Conservation (phyloP, 2,329 filamentous ascomycete species). For the Pezicula carpinea region DNA sequence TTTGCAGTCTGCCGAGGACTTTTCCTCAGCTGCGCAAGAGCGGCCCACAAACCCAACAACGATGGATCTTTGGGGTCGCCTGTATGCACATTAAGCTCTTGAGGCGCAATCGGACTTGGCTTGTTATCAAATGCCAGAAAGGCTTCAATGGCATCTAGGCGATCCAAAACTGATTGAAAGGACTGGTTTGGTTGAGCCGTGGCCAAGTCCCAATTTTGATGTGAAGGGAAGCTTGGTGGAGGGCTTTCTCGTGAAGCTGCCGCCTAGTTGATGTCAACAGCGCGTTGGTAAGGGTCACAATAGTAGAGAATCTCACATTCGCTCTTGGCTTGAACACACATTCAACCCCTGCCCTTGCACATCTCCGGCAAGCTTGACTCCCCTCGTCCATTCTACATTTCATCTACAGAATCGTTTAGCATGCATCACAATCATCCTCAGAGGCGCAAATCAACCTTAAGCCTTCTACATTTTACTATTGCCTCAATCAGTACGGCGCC, state of each 20-base stretch:
- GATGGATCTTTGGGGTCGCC: constrained; percentile 15
- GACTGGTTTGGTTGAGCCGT: constrained; percentile 12
- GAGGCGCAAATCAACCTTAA: constrained; percentile 6
- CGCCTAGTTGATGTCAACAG: constrained; percentile 12
- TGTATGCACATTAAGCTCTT: constrained; percentile 11
- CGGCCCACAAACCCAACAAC: constrained; percentile 26
- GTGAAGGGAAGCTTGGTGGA: constrained; percentile 6
- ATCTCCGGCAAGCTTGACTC: constrained; percentile 29
- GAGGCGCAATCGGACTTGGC: constrained; percentile 5
- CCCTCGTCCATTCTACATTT: constrained; percentile 32
- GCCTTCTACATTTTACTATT: constrained; percentile 10
- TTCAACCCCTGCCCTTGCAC: constrained; percentile 29
- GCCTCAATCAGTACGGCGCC: background rate
- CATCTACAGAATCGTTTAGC: constrained; percentile 24
- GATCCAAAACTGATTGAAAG: constrained; percentile 13
- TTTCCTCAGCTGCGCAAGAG: constrained; percentile 26
- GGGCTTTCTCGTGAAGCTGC: constrained; percentile 13
- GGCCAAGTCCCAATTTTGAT: constrained; percentile 3
- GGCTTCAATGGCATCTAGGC: constrained; percentile 18
- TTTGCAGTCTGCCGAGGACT: constrained; percentile 20
- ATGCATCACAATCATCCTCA: too few relatives aligned
- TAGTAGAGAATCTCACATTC: constrained; percentile 28
- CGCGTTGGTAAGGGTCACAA: constrained; percentile 3
- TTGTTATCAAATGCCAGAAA: constrained; percentile 10
- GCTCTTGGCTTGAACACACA: constrained; percentile 37